Evolutionary conservation across 768 basidiomycete species (phyloP), one percentile per base, ranked within the genome.

Genomic region (Podaxis sp.): DNA sequence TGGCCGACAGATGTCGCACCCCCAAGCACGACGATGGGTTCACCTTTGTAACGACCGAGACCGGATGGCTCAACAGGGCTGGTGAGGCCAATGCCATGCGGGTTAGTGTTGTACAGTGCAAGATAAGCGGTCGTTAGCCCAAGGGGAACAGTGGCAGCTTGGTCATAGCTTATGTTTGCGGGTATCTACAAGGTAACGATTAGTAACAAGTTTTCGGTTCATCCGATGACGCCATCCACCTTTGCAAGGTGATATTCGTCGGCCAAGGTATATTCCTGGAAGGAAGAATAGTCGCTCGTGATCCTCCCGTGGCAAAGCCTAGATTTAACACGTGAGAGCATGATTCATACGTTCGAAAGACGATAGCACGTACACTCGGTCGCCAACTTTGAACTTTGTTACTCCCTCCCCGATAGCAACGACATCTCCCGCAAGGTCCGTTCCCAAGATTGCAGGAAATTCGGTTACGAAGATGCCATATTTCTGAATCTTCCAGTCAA

Each of bases 361-460:
- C 4, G 13, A 18, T 6, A 21, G 23, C 7, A 62, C 78, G 66
- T 66, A 82, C 80, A 85, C 79, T 65, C 76, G 71, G 65, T 85
- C 82, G 4, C 84, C 84, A 44, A 75, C 74, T 61, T 77, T 74
- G 67, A 83, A 78, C 51, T 71, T 71, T 16, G 69, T 71, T 4
- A 85, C 82, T 2, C 77, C 81, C 46, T 77, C 76, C 2, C 84
- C 84, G 44, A 84, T 69, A 38, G 74, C 74, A 23, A 76, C 78
- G 11, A 86, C 76, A 2, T 77, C 74, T 5, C 84, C 84, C 21
- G 83, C 76, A 38, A 74, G 69, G 54, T 84, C 83, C 16, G 67
- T 72, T 1, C 83, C 83, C 0, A 79, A 63, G 0, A 85, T 72
- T 3, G 78, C 76, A 4, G 81, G 83, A 63, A 70, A 83, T n/a